Percentiles rank a stretch among this genome's conserved stretches.
These are phyloP conservation scores for Neurospora crassa DNA, from an alignment of 2,329 filamentous ascomycete genomes.

Conservation along the genomic window DNA sequence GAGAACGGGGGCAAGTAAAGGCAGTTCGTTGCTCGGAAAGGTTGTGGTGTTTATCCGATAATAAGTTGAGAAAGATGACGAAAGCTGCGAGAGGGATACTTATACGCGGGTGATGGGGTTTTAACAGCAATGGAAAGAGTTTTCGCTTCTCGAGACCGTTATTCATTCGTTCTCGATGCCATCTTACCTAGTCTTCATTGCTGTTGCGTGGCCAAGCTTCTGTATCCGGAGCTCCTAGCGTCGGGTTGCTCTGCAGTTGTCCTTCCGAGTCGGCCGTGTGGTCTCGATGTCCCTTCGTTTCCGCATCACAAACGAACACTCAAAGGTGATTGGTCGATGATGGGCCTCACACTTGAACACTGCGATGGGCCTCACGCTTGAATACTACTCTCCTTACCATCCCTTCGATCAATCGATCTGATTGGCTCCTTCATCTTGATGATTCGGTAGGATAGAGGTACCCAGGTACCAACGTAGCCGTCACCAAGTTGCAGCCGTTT, in stretches of 20 bases:
- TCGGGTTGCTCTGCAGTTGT: background rate
- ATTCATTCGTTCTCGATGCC: background rate
- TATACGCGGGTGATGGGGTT: background rate
- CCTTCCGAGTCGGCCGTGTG: background rate
- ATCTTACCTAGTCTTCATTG: background rate
- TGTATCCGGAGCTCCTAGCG: background rate
- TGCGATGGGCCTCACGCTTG: background rate
- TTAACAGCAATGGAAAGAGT: too few species aligned
- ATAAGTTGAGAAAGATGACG: background rate
- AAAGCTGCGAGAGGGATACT: background rate
- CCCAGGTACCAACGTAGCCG: too few species aligned
- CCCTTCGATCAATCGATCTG: background rate
- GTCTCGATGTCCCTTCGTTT: background rate
- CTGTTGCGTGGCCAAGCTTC: background rate
- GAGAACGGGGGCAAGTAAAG: background rate
- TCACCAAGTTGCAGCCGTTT: background rate
- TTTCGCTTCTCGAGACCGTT: background rate
- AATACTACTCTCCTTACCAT: background rate
- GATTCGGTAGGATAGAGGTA: background rate
- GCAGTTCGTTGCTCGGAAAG: background rate
- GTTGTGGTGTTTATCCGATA: background rate
- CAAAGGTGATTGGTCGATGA: too few species aligned
- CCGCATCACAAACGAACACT: background rate
- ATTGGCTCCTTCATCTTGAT: background rate
- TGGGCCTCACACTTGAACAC: background rate